Percentiles rank a stretch among this genome's conserved stretches.
phyloP scores from a whole-genome alignment of 305 asterid species.

The Fraxinus platypoda region DNA sequence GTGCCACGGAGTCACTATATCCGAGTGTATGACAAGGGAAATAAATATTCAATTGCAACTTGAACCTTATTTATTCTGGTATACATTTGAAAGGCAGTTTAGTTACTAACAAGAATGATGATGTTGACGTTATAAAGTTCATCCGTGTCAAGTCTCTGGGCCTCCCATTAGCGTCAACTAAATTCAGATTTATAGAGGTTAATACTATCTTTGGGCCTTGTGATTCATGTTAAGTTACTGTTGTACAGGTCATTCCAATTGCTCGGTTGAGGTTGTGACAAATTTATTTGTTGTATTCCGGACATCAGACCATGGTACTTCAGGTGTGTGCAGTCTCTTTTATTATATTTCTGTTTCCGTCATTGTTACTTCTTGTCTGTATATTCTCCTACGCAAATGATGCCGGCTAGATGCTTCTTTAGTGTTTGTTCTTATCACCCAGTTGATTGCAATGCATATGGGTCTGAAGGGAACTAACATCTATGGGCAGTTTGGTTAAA shows the following conservation, averaged over 20 bases:
- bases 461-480: background rate
- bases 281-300: conserved; percentile 43
- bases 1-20: too few relatives aligned
- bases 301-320: conserved; percentile 61
- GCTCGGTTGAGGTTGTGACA: conserved; percentile 18
- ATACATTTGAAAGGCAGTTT: background rate
- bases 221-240: conserved; percentile 10
- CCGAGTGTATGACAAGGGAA: background rate
- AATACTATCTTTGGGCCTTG: conserved; percentile 1
- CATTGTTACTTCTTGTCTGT: background rate
- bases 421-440: background rate
- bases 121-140: background rate
- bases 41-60: background rate
- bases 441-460: background rate
- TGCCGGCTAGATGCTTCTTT: background rate
- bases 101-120: background rate
- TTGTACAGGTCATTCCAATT: background rate
- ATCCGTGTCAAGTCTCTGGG: background rate
- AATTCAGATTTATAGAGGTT: background rate
- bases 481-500: background rate
- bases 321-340: conserved; percentile 49
- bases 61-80: background rate
- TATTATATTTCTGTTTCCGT: background rate
- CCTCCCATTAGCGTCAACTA: background rate
- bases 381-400: background rate